Conservation (phyloP, 768 basidiomycete genomes). For the Russula olivacea region DNA sequence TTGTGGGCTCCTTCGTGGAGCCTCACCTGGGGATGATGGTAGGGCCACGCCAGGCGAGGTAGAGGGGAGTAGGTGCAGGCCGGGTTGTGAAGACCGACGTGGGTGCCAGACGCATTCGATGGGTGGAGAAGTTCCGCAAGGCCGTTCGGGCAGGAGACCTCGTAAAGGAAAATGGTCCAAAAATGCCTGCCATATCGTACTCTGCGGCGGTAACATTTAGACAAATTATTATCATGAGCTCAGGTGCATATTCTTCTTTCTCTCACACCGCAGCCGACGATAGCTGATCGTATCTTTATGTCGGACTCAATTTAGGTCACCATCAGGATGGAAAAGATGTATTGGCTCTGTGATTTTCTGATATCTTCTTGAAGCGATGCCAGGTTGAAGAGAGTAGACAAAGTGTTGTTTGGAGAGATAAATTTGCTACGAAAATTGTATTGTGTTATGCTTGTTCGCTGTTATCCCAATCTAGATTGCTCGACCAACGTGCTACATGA, state of each 20-base stretch:
- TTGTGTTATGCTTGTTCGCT: not conserved
- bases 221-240: slow-evolving; percentile 3
- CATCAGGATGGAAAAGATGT: not conserved
- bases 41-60: slow-evolving; percentile 63
- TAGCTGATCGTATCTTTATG: not conserved
- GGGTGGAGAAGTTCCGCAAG: not conserved
- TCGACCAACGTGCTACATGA: not conserved
- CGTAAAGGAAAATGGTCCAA: not conserved
- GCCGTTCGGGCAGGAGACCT: slow-evolving; percentile 4
- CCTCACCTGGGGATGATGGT: slow-evolving; percentile 46
- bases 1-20: slow-evolving; percentile 76
- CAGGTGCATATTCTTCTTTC: slow-evolving; percentile 9
- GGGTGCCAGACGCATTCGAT: not conserved
- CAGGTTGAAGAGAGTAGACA: not conserved
- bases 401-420: not conserved
- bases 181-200: not conserved
- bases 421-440: not conserved
- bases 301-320: not conserved
- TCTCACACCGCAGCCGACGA: too few relatives aligned
- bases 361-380: not conserved
- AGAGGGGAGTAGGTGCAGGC: slow-evolving; percentile 31
- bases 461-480: slow-evolving; percentile 1
- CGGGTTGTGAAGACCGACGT: not conserved
- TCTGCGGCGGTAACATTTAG: slow-evolving; percentile 1
- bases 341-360: not conserved